A percentile compares a stretch with the other conserved stretches of the same genome.
phyloP scores from a whole-genome alignment of 192 early-diverging fungal genomes.

The Coemansia sp. region DNA sequence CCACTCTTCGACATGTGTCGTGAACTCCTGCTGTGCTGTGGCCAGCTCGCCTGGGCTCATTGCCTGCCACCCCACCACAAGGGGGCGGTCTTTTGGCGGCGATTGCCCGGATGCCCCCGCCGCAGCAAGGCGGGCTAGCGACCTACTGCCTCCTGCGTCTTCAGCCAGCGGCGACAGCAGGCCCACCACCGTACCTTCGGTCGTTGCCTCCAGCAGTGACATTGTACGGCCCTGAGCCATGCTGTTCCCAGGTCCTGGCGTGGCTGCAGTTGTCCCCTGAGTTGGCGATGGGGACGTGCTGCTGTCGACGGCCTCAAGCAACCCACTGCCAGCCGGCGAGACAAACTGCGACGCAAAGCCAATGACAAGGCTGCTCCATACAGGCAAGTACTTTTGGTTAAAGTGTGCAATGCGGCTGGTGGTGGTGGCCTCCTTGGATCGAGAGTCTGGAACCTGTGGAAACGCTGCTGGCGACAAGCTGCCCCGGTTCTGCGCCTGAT shows the following conservation, averaged over 20 bases:
- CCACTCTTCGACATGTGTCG: conserved; percentile 25
- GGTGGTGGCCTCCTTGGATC: background rate
- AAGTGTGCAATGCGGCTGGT: conserved; percentile 25
- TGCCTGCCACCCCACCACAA: conserved; percentile 40
- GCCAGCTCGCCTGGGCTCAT: conserved; percentile 23
- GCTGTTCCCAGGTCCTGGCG: too few relatives aligned
- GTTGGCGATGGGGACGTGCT: background rate
- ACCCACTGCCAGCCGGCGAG: conserved; percentile 37
- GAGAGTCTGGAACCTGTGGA: background rate
- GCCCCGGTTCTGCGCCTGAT: too few relatives aligned
- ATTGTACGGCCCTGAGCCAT: conserved; percentile 29
- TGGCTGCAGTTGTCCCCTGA: background rate
- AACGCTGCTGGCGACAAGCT: conserved; percentile 5
- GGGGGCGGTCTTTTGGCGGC: too few relatives aligned
- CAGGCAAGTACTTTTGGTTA: conserved; percentile 29
- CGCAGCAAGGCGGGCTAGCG: background rate
- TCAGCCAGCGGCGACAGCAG: conserved; percentile 34
- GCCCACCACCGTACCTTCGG: conserved; percentile 40
- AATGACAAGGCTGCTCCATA: conserved; percentile 43
- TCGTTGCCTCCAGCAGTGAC: conserved; percentile 42
- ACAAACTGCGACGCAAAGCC: conserved; percentile 50
- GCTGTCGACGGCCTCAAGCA: conserved; percentile 17
- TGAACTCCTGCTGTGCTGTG: conserved; percentile 22
- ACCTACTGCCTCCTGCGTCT: background rate
- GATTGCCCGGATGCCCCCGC: too few relatives aligned